Percentiles rank a stretch among this genome's conserved stretches.
phyloP scores from a whole-genome alignment of 2,329 filamentous ascomycete species.

The Epichloe festucae region DNA sequence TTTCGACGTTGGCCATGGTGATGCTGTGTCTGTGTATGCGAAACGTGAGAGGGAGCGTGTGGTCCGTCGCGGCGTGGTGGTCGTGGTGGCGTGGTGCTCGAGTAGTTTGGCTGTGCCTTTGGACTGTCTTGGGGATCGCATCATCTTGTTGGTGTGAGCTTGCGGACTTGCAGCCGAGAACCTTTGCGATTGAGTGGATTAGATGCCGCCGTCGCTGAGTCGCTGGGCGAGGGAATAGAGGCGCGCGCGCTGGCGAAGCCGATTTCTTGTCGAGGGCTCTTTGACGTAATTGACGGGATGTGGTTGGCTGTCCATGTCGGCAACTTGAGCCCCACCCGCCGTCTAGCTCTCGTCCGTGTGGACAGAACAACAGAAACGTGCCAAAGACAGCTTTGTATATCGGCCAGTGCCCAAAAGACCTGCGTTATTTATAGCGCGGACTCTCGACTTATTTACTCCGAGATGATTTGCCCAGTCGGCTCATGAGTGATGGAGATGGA shows the following conservation, averaged over 20 bases:
- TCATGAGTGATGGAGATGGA: too few species aligned
- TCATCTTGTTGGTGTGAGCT: slow-evolving; percentile 13
- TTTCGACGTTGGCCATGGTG: slow-evolving; percentile 11
- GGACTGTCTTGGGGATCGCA: slow-evolving; percentile 46
- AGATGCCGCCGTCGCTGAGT: too few species aligned
- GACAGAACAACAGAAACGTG: background rate
- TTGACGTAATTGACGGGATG: background rate
- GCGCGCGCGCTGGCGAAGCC: too few species aligned
- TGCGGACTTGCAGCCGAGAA: background rate
- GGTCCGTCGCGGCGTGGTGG: slow-evolving; percentile 26
- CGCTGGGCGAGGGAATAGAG: background rate
- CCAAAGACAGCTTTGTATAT: too few species aligned
- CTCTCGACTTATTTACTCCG: too few species aligned
- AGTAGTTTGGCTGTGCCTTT: slow-evolving; percentile 46
- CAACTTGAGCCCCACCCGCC: background rate
- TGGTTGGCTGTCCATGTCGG: background rate
- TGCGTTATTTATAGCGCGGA: too few species aligned
- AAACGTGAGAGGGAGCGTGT: slow-evolving; percentile 39
- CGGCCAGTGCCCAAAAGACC: too few species aligned
- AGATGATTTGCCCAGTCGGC: too few species aligned
- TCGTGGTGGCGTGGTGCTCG: slow-evolving; percentile 17
- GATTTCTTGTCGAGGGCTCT: too few species aligned
- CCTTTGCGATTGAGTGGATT: too few species aligned
- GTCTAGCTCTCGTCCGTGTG: background rate
- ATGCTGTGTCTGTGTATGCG: slow-evolving; percentile 22